Base-by-base conservation (phyloP, 345 rosid genomes). In the Rubroshorea leprosula region DNA sequence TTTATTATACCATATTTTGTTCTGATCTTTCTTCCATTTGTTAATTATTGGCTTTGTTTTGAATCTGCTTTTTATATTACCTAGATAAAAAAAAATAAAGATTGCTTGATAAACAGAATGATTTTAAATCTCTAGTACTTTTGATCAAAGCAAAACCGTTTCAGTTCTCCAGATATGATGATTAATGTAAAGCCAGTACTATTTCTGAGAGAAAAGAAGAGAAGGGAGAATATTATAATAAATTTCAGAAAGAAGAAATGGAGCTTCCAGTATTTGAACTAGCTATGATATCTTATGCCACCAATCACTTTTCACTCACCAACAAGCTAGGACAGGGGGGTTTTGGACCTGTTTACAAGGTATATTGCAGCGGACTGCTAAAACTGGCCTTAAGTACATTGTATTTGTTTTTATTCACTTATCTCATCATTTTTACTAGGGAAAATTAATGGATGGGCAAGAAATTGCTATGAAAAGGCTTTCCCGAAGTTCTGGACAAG, bases 271-370 rank as follows among this genome's bases (percentile, higher is more conserved):
- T 63, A 9, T 64, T 70, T 49, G 50, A 68, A 45, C 29, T 65
- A 14, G n/a, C 11, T 1, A 58, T 50, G 0, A 58, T 67, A 46
- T 56, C 56, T 54, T 56, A 58, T 14, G 85, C 85, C 16, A 80
- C 89, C 1, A 63, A 74, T 52, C 21, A 62, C 55, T 80, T 83
- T 38, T 57, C 67, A 51, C 6, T 50, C 1, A 57, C 54, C 54
- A 75, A 77, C 47, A 73, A 65, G 63, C 63, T 83, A 14, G 89
- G 89, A 24, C 51, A 73, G 47, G 81, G 89, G 64, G 89, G 85
- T 49, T 83, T 83, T 50, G 89, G 83, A 53, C 68, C 41, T 4
- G 89, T 83, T 44, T 83, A 80, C 74, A 80, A 77, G 85, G 88
- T 83, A 55, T n/a, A 55, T 7, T 39, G n/a, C n/a, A n/a, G n/a